Conservation (phyloP, 78 protist species). For the Thecamonas trahens region DNA sequence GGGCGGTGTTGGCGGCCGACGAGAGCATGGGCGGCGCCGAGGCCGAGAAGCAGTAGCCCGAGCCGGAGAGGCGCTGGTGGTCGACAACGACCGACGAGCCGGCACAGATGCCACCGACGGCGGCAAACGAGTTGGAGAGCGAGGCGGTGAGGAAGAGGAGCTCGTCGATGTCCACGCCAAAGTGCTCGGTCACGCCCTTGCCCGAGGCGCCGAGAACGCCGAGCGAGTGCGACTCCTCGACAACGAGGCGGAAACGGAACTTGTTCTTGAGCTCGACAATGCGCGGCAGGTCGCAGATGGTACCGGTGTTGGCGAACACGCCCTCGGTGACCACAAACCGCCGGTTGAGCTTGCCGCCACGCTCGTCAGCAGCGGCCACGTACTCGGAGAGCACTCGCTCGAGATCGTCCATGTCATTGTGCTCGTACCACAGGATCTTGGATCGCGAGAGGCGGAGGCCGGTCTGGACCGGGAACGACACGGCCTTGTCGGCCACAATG, state of each 20-base stretch:
- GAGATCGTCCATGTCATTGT: constrained; percentile 65
- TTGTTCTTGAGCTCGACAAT: constrained; percentile 55
- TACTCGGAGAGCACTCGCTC: constrained; percentile 8
- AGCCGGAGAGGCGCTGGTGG: constrained; percentile 72
- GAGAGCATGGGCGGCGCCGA: constrained; percentile 82
- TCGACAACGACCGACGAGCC: constrained; percentile 34
- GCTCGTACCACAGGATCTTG: constrained; percentile 36
- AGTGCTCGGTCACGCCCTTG: constrained; percentile 80
- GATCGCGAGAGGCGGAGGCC: constrained; percentile 70
- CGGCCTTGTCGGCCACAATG: constrained; percentile 58
- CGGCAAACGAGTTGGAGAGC: constrained; percentile 32
- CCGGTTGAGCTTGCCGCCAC: constrained; percentile 39
- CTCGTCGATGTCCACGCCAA: constrained; percentile 14
- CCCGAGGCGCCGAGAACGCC: constrained; percentile 90
- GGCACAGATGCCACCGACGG: constrained; percentile 72
- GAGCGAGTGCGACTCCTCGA: constrained; percentile 86
- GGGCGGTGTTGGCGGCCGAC: constrained; percentile 36
- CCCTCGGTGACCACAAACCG: constrained; percentile 84
- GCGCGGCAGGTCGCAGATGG: constrained; percentile 26
- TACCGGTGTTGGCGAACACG: constrained; percentile 64
- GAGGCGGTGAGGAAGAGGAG: constrained; percentile 43
- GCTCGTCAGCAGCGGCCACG: background rate
- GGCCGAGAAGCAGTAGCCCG: constrained; percentile 87
- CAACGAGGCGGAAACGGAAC: constrained; percentile 60
- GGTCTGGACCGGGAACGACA: constrained; percentile 44